A percentile compares a stretch with the other conserved stretches of the same genome.
Conservation (phyloP, 2,329 filamentous ascomycete species). For the Xylaria arbuscula region DNA sequence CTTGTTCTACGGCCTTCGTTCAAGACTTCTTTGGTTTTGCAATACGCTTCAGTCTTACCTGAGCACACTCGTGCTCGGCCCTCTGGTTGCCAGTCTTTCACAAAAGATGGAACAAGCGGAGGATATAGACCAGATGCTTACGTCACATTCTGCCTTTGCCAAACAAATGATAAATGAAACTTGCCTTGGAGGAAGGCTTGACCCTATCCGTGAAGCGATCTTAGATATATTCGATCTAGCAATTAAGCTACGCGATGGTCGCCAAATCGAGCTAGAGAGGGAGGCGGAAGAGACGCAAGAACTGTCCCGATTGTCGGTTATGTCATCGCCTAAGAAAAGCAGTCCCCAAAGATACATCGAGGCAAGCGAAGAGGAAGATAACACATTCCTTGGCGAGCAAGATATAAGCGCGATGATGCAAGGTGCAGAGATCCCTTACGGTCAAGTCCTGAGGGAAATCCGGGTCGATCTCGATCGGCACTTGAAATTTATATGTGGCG, state of each 20-base stretch:
- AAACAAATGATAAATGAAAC: conserved; percentile 73
- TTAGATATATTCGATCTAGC: conserved; percentile 81
- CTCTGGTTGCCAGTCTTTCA: conserved; percentile 67
- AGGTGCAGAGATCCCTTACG: conserved; percentile 59
- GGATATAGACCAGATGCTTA: conserved; percentile 85
- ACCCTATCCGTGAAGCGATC: conserved; percentile 77
- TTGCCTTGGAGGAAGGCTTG: conserved; percentile 74
- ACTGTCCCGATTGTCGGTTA: conserved; percentile 53
- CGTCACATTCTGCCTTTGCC: conserved; percentile 72
- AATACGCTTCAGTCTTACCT: conserved; percentile 81
- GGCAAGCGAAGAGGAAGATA: conserved; percentile 49
- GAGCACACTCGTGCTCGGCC: conserved; percentile 75
- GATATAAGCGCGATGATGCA: conserved; percentile 46
- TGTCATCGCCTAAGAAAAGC: conserved; percentile 50
- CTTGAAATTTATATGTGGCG: conserved; percentile 76
- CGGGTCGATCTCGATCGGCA: conserved; percentile 72
- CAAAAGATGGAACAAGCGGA: conserved; percentile 67
- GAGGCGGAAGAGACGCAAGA: conserved; percentile 54
- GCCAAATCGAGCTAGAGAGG: conserved; percentile 55
- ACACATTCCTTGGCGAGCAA: conserved; percentile 49
- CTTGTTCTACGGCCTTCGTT: conserved; percentile 70
- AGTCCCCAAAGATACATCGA: conserved; percentile 42
- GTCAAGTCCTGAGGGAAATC: conserved; percentile 65
- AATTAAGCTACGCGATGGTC: conserved; percentile 73
- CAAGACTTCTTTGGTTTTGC: conserved; percentile 80